phyloP scores from a whole-genome alignment of 306 rosid genomes.

The Rubus idaeus region DNA sequence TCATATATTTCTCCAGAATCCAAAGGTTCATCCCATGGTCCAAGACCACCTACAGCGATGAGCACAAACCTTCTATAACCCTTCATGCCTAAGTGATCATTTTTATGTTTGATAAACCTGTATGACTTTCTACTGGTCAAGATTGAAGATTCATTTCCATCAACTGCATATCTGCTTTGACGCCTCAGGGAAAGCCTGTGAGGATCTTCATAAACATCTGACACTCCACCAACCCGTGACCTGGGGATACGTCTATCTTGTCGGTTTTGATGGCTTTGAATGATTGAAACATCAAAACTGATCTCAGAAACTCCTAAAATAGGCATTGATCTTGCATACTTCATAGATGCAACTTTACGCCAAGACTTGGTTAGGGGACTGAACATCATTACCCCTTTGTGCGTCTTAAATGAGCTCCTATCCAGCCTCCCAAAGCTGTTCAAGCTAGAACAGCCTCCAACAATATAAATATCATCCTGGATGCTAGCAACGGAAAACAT shows the following conservation, averaged over 20 bases:
- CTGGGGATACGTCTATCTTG: slow-evolving; percentile 78
- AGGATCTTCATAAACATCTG: slow-evolving; percentile 97
- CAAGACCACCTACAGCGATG: slow-evolving; percentile 88
- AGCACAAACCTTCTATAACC: slow-evolving; percentile 66
- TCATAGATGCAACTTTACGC: slow-evolving; percentile 90
- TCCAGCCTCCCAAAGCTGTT: slow-evolving; percentile 82
- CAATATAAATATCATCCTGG: slow-evolving; percentile 79
- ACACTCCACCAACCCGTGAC: slow-evolving; percentile 75
- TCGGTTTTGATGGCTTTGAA: slow-evolving; percentile 63
- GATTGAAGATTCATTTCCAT: slow-evolving; percentile 57
- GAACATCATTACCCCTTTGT: slow-evolving; percentile 80
- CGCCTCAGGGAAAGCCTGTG: slow-evolving; percentile 90
- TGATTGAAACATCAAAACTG: slow-evolving; percentile 56
- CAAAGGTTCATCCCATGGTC: slow-evolving; percentile 96
- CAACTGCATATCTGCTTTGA: slow-evolving; percentile 57
- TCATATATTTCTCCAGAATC: slow-evolving; percentile 95
- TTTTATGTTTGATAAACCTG: slow-evolving; percentile 67
- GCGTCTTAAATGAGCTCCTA: slow-evolving; percentile 90
- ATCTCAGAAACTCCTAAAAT: slow-evolving; percentile 79
- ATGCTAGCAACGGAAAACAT: slow-evolving; percentile 77
- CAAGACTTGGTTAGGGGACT: slow-evolving; percentile 90
- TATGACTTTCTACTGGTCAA: slow-evolving; percentile 60
- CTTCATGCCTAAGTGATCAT: slow-evolving; percentile 61
- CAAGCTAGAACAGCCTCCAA: slow-evolving; percentile 98
- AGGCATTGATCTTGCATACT: slow-evolving; percentile 82